Evolutionary conservation across 441 rosid genomes (phyloP), one percentile per base, ranked within the genome.

Genomic region (Breynia disticha): DNA sequence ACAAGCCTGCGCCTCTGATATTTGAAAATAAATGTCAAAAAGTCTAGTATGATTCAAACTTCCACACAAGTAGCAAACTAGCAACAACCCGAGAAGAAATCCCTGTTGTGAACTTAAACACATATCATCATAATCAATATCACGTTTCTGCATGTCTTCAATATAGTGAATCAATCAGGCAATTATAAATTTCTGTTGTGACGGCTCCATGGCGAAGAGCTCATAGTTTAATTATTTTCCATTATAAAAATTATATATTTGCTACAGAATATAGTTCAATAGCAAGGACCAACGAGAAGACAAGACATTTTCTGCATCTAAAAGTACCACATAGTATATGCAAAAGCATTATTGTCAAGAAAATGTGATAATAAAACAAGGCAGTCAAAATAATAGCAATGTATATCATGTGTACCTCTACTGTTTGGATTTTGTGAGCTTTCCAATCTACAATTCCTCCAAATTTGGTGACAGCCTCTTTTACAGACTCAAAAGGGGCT

Each of bases 371-470:
- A 49, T 13, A 46, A 46, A 9, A 46, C 32, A 46, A 19, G 16
- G 55, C 35, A 38, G 28, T 37, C 41, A 55, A 21, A 16, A 11
- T 48, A 46, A 50, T 4, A 59, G 60, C 5, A 61, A 66, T 38
- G 46, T 41, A 10, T 3, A 44, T 24, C 55, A 21, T 9, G 48
- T 4, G 50, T 78, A 87, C 96, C 98, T 86, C 90, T 50, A 84
- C 79, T 17, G 91, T 70, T 72, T 86, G 80, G 65, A 83, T 55
- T 66, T 70, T 76, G 67, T 88, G 95, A 41, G 96, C 95, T 72
- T 88, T 91, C 98, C 98, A 91, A 67, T 91, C 98, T 8, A 82
- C 88, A 53, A 88, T 91, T 65, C 97, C 98, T 20, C 98, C 98
- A 51, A 91, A 88, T 71, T 74, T 88, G 20, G 98, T 86, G 54